Conservation (phyloP, 495 filamentous ascomycete species). For the Trichoderma reesei region DNA sequence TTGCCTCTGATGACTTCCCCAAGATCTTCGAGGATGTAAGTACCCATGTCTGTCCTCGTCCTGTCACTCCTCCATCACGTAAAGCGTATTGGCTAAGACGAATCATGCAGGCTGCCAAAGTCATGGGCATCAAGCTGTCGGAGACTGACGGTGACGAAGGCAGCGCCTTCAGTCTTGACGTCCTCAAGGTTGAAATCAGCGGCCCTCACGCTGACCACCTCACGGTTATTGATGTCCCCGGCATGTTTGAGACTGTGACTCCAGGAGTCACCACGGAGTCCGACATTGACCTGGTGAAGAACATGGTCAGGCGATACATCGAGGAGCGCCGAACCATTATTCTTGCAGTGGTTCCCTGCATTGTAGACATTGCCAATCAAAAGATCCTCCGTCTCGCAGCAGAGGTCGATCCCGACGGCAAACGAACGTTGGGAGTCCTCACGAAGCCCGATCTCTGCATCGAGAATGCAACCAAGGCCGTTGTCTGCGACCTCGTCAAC, state of each 20-base stretch:
- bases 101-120: not conserved
- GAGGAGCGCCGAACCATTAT: constrained; percentile 37
- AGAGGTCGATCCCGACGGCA: constrained; percentile 30
- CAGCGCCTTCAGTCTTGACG: constrained; percentile 33
- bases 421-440: constrained; percentile 39
- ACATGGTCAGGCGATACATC: constrained; percentile 41
- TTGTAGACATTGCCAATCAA: constrained; percentile 41
- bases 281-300: constrained; percentile 32
- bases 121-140: not conserved
- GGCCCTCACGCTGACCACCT: constrained; percentile 39
- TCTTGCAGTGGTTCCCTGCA: constrained; percentile 41
- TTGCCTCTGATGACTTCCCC: constrained; percentile 35
- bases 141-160: not conserved
- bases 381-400: constrained; percentile 35
- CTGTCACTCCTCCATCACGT: not conserved
- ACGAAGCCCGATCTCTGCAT: constrained; percentile 42
- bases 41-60: not conserved
- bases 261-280: constrained; percentile 14
- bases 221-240: constrained; percentile 48
- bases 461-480: constrained; percentile 24
- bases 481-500: not conserved
- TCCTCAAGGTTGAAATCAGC: constrained; percentile 41
- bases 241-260: constrained; percentile 33
- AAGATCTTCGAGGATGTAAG: constrained; percentile 2
- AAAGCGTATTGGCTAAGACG: not conserved